Evolutionary conservation across 768 basidiomycete genomes (phyloP), one percentile per base, ranked within the genome.

Genomic region (Kwoniella newhampshirensis): DNA sequence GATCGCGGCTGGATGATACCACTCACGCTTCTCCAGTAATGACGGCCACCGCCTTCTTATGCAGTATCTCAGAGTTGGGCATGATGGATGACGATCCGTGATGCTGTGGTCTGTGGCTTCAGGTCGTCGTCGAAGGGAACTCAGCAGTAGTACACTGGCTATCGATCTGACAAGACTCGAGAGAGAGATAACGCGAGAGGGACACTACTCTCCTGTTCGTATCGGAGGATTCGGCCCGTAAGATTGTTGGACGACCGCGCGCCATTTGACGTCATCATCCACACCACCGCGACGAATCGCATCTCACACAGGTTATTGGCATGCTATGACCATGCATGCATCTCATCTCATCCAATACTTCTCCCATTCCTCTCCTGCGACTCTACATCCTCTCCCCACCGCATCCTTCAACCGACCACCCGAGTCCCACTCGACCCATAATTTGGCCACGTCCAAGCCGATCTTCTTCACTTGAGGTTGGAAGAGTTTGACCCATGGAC

Each of bases 401-500:
- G 60, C 59, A 18, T 56, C 55, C 26, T 23, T 55, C 30, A 66
- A 42, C 17, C 23, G 28, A 11, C 61, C 59, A 30, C 58, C 61
- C 18, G 25, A 27, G 26, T 67, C 62, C 63, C 65, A 63, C 49
- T 62, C 59, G 20, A n/a, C 30, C 72, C 69, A 70, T 3, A 66
- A 51, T 28, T 20, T 52, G 2, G 67, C 86, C 36, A 88, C 77
- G 67, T 91, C 86, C 62, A 94, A 70, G 17, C 82, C 85, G 20
- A 91, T 79, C 28, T 80, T 77, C 54, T 84, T 82, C 40, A 85
- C 60, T 20, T 73, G 69, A 35, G 55, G 32, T 13, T 83, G 81
- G n/a, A 54, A 18, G 11, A 96, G 77, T 71, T 83, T 87, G 50
- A 78, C 75, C 77, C 85, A 97, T 21, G 93, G 93, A 0, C 93